These are phyloP conservation scores for Claviceps sp. DNA, from an alignment of 2,329 filamentous ascomycete genomes.

Conservation along the genomic window DNA sequence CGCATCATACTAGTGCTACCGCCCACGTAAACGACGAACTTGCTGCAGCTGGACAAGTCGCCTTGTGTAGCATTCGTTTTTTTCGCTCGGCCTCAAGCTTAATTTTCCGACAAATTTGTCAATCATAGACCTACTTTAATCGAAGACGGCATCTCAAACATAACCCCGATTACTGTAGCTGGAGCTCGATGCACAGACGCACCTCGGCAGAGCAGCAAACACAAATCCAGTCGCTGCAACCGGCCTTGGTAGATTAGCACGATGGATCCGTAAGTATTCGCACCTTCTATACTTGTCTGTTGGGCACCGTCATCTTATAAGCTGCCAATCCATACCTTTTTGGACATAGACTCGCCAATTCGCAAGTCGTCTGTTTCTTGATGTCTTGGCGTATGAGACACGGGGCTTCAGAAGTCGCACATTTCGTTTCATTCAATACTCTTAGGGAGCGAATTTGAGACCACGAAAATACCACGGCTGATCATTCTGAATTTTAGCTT, in stretches of 20 bases:
- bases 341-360: neutral
- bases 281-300: neutral
- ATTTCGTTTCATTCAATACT: neutral
- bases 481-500: slow-evolving; percentile 26
- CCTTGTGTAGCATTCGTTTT: neutral
- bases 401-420: neutral
- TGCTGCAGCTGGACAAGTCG: neutral
- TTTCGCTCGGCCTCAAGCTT: neutral
- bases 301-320: too few species aligned
- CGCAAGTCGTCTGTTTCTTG: neutral
- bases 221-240: neutral
- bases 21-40: neutral
- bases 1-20: neutral
- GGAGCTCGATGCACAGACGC: neutral
- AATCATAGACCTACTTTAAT: neutral
- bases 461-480: slow-evolving; percentile 8
- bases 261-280: slow-evolving; percentile 1
- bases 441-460: neutral
- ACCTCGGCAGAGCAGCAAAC: neutral
- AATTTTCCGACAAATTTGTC: neutral
- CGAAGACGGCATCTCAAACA: neutral
- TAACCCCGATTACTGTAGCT: neutral
- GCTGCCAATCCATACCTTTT: neutral
- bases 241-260: neutral
- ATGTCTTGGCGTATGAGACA: neutral